phyloP scores from a whole-genome alignment of 495 filamentous ascomycete species.

The Penicillium riverlandense region DNA sequence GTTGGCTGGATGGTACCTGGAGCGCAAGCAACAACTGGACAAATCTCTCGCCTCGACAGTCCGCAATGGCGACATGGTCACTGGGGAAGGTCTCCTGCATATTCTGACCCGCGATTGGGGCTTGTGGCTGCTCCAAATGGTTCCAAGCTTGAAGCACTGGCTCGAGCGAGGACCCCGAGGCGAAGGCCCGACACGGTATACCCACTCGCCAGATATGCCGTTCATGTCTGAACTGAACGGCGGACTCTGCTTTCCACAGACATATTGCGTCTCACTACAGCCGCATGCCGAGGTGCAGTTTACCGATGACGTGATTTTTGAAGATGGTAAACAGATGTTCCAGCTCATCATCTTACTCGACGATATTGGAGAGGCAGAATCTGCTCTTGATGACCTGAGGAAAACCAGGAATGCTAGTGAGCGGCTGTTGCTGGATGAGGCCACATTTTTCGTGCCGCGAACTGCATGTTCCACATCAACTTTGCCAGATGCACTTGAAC shows the following conservation, averaged over 20 bases:
- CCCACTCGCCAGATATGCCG: too few relatives aligned
- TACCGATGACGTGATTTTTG: conserved; percentile 10
- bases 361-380: background rate
- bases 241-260: conserved; percentile 5
- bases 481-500: too few relatives aligned
- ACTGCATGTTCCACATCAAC: conserved; percentile 1
- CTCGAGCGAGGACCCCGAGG: too few relatives aligned
- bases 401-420: background rate
- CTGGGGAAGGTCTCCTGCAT: too few relatives aligned
- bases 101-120: too few relatives aligned
- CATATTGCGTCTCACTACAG: conserved; percentile 2
- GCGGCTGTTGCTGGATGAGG: background rate
- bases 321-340: background rate
- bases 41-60: too few relatives aligned
- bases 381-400: background rate
- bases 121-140: too few relatives aligned
- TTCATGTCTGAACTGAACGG: conserved; percentile 2
- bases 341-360: conserved; percentile 2
- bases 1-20: too few relatives aligned
- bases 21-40: too few relatives aligned
- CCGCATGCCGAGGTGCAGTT: conserved; percentile 1
- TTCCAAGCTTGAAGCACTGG: too few relatives aligned
- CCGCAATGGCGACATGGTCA: too few relatives aligned
- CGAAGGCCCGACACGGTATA: too few relatives aligned
- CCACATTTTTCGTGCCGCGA: conserved; percentile 5